Evolutionary conservation across 2,329 filamentous ascomycete genomes (phyloP).

Genomic region (Colletotrichum cereale): DNA sequence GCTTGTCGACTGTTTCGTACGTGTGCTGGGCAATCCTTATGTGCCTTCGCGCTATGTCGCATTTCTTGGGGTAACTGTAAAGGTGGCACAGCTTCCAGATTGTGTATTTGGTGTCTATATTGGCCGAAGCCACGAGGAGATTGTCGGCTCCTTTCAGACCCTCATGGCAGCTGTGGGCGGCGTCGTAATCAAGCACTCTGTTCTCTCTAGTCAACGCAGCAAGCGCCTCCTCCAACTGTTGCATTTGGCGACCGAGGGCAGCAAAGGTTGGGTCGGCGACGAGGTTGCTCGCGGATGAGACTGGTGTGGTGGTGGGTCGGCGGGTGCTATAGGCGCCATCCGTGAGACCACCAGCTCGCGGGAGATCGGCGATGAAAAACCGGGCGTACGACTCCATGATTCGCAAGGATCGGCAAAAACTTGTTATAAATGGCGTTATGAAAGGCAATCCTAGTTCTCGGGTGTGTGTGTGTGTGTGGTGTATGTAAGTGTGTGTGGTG

Average conservation of each 20-base stretch:
- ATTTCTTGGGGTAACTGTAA: background rate
- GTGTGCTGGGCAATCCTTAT: background rate
- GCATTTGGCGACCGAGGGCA: background rate
- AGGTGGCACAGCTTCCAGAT: background rate
- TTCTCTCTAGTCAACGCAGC: background rate
- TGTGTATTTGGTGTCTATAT: background rate
- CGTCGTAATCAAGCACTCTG: background rate
- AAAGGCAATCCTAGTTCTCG: background rate
- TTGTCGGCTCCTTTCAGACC: background rate
- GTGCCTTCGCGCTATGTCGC: background rate
- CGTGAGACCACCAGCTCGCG: slow-evolving; percentile 10
- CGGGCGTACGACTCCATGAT: slow-evolving; percentile 12
- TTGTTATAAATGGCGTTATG: background rate
- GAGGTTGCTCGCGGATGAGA: background rate
- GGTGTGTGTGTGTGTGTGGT: background rate
- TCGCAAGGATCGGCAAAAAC: slow-evolving; percentile 19
- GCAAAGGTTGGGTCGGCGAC: background rate
- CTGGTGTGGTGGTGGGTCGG: slow-evolving; percentile 6
- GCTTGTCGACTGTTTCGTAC: background rate
- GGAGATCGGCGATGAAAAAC: slow-evolving; percentile 30
- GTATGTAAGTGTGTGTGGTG: background rate
- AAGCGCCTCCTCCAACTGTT: background rate
- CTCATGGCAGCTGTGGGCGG: background rate
- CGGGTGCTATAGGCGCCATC: background rate
- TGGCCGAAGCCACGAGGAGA: background rate